Base-by-base conservation (phyloP, 805 yeast species). In the Spathaspora arborariae region DNA sequence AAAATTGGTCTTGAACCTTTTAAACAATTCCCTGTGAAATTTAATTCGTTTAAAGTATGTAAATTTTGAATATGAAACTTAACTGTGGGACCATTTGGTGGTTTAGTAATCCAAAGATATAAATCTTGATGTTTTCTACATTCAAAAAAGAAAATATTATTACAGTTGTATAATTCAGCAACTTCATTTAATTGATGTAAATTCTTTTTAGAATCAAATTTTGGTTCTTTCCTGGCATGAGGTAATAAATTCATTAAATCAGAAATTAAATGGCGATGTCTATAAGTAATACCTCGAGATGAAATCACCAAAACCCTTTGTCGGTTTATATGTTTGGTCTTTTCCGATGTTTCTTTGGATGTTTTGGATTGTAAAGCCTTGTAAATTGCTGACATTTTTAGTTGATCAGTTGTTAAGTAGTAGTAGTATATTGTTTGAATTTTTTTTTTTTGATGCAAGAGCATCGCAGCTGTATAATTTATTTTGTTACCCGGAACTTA, bases 41-140 rank as follows among this genome's bases (percentile, higher is more conserved):
- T 91, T 53, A 94, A 75, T 68, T 94, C 99, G 61, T 91, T 96
- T 75, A 90, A 81, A 27, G 98, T 94, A 67, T 94, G 98, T 70
- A 94, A 76, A 68, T 94, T 94, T 70, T 92, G 97, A 49, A 94
- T 79, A 63, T 85, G 94, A 67, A 94, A 92, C 68, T 94, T 94
- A 59, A 88, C 72, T 20, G 97, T 92, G 49, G 99, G 99, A 1
- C 99, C 99, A 64, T 94, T 92, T 38, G 99, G 99, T 22, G 98
- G 94, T 68, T 94, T 92, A 27, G 97, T 81, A 53, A 94, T 66
- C 96, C 97, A 94, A 66, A 94, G 67, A 66, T 94, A 94, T 60
- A 94, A 80, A 70, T 94, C 99, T 67, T 83, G 87, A 69, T 92
- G 97, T 68, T 94, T 94, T 72, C 98, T 84, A 46, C 96, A 88